Base-by-base conservation (phyloP, 1,284 basidiomycete species). In the Meripilus lineatus region DNA sequence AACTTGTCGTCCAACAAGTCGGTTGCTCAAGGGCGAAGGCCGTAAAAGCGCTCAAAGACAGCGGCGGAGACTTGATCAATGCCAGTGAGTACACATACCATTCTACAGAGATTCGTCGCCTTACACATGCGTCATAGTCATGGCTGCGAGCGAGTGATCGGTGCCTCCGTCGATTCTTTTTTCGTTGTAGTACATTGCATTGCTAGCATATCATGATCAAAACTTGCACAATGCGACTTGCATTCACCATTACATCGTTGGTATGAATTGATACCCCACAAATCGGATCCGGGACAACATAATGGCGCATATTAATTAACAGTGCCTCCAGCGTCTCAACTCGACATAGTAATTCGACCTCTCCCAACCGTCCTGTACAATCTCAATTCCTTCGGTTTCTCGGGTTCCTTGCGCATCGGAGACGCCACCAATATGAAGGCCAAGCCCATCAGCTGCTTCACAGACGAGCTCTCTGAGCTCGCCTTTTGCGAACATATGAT, bases 51-150 rank as follows among this genome's bases (percentile, higher is more conserved):
- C 70, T 96, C 64, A 92, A 89, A 71, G 88, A 91, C 56, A 89
- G 83, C 56, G 84, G 87, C 46, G 92, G 92, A 38, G 93, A 96
- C 69, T 66, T 95, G 62, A 93, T 95, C 74, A 93, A 93, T 65
- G 91, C 91, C 48, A 93, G 92, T 94, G 65, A 68, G 91, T 89
- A 15, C 11, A 22, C 21, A n/a, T n/a, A n/a, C n/a, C n/a, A n/a
- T n/a, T n/a, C n/a, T n/a, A n/a, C n/a, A n/a, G n/a, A n/a, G n/a
- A n/a, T n/a, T n/a, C 40, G 25, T 33, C 23, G 7, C 33, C 24
- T 30, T 43, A 37, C 25, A n/a, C n/a, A n/a, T 37, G 25, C 32
- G 30, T 47, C 50, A 7, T 50, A 81, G 76, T 84, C 62, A 80
- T 82, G 84, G 81, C 84, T 11, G 84, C 83, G 51, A 84, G 79